Conservation (phyloP, 805 yeast species). For the Yamadazyma scolyti region DNA sequence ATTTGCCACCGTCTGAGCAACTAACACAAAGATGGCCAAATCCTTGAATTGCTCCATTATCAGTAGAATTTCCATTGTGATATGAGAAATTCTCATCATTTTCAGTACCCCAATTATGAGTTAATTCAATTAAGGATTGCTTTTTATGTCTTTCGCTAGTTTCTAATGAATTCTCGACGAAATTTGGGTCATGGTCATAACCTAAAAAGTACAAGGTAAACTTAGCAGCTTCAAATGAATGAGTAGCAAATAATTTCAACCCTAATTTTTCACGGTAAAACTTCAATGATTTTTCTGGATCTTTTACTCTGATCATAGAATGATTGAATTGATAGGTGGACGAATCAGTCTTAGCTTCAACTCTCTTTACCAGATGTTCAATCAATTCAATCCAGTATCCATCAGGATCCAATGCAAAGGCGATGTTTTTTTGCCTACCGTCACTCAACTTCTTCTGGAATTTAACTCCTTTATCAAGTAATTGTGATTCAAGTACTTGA, state of each 20-base stretch:
- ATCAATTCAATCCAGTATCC: constrained; percentile 96
- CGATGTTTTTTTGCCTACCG: constrained; percentile 91
- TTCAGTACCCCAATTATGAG: constrained; percentile 97
- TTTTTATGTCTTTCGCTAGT: constrained; percentile 26
- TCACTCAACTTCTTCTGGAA: constrained; percentile 84
- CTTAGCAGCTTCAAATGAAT: constrained; percentile 62
- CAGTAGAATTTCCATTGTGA: constrained; percentile 70
- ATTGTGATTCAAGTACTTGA: constrained; percentile 51
- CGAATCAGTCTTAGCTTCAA: constrained; percentile 35
- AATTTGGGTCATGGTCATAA: constrained; percentile 48
- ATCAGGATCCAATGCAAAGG: constrained; percentile 93
- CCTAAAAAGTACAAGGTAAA: constrained; percentile 87
- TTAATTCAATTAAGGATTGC: constrained; percentile 80
- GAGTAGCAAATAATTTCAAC: constrained; percentile 61
- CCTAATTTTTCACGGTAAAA: constrained; percentile 83
- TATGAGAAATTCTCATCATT: constrained; percentile 67
- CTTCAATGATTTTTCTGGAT: constrained; percentile 67
- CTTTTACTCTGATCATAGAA: constrained; percentile 89
- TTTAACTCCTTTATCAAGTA: constrained; percentile 59
- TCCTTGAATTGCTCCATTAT: constrained; percentile 63
- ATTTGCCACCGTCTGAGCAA: constrained; percentile 56
- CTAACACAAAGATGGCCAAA: constrained; percentile 83
- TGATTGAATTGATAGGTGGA: constrained; percentile 66
- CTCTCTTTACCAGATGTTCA: constrained; percentile 47
- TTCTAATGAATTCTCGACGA: constrained; percentile 35